phyloP scores from a whole-genome alignment of 352 stramenopile genomes.

The Pythium myriotylum region DNA sequence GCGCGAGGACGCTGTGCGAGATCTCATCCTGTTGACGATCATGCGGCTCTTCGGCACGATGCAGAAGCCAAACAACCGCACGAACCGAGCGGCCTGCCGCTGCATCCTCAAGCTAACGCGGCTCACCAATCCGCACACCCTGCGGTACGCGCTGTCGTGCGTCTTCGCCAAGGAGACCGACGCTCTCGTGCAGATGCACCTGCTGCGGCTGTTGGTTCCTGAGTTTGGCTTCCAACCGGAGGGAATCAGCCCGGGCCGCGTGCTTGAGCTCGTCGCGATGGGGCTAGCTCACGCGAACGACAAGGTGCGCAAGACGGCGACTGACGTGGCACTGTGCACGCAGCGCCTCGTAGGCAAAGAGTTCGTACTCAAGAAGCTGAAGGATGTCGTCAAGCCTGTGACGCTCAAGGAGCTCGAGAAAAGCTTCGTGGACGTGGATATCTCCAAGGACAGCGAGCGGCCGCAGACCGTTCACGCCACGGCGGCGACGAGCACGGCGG shows the following conservation, averaged over 20 bases:
- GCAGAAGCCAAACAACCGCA: slow-evolving; percentile 80
- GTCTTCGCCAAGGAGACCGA: slow-evolving; percentile 75
- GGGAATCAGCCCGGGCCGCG: slow-evolving; percentile 56
- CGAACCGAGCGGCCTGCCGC: slow-evolving; percentile 73
- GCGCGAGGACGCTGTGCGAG: slow-evolving; percentile 59
- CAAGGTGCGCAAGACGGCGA: slow-evolving; percentile 71
- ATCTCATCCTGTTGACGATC: slow-evolving; percentile 66
- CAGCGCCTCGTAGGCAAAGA: slow-evolving; percentile 76
- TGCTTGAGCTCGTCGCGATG: slow-evolving; percentile 49
- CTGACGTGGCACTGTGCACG: slow-evolving; percentile 77
- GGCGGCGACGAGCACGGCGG: slow-evolving; percentile 8
- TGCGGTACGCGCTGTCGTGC: slow-evolving; percentile 74
- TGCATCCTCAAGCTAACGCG: slow-evolving; percentile 77
- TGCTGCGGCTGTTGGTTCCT: slow-evolving; percentile 71
- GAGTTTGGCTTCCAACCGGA: slow-evolving; percentile 81
- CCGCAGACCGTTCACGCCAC: slow-evolving; percentile 64
- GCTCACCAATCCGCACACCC: slow-evolving; percentile 61
- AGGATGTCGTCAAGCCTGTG: slow-evolving; percentile 66
- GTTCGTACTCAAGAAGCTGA: slow-evolving; percentile 65
- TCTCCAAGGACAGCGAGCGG: slow-evolving; percentile 37
- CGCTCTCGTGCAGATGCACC: slow-evolving; percentile 78
- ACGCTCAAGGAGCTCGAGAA: slow-evolving; percentile 87
- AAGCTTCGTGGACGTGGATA: slow-evolving; percentile 68
- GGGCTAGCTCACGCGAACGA: slow-evolving; percentile 65
- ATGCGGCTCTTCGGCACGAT: slow-evolving; percentile 64